Evolutionary conservation across 2,329 filamentous ascomycete genomes (phyloP), one percentile per base, ranked within the genome.

Genomic region (Fusarium bulbicola): DNA sequence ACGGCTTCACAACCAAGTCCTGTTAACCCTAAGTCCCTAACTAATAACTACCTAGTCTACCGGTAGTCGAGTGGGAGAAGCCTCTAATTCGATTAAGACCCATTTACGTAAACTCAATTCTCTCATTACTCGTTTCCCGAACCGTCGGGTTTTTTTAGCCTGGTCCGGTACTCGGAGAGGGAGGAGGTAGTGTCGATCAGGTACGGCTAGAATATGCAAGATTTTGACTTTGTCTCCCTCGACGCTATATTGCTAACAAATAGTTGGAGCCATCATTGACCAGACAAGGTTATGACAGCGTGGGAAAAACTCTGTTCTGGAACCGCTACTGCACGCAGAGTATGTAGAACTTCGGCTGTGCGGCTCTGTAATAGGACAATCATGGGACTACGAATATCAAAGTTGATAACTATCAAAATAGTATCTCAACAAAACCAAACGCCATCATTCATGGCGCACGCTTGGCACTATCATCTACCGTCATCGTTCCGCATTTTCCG

Each of bases 131-230:
- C 63, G 63, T 47, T 42, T 46, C 36, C 49, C 39, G 42, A 66
- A 40, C 56, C 49, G 37, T 63, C 45, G 37, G 42, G 18, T 42
- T 24, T 42, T 24, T 24, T 60, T 70, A 70, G 66, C n/a, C 42
- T 53, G 43, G 50, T 54, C 68, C 52, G 58, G 64, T 67, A 21
- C 43, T 68, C 62, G 53, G 68, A 52, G 52, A 50, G 34, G 39
- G 64, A 50, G 24, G 24, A 69, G 50, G 56, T 37, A 47, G 49
- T 63, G 70, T 46, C 54, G 66, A 73, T 71, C 70, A 73, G 70
- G 70, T 45, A 73, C 70, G 59, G 57, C 40, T 47, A 43, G 21
- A 56, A 58, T 59, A 70, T 59, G 46, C 63, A 50, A 43, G 39
- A 68, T 56, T 68, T 67, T 68, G 64, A 40, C 54, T 68, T 68